Base-by-base conservation (phyloP, 2,329 filamentous ascomycete species). In the Orbilia brochopaga region DNA sequence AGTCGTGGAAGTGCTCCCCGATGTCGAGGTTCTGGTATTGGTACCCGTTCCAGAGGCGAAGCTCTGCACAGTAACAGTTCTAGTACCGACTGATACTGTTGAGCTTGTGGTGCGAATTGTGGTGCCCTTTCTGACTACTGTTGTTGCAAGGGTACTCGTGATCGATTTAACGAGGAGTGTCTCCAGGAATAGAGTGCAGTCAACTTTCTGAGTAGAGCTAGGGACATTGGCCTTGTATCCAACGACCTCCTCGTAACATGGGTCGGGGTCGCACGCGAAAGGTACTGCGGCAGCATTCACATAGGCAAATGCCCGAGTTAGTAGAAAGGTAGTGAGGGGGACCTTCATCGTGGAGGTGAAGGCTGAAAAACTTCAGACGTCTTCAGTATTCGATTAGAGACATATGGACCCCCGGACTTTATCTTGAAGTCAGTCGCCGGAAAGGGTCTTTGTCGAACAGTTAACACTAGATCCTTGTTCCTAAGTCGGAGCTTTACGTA, bases 261-360 rank as follows among this genome's bases (percentile, higher is more conserved):
- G 50, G 50, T 70, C 59, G 35, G 21, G 44, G 32, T 53, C 21
- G 46, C 65, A 62, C 32, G 15, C 37, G 17, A 52, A 30, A 30
- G 30, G 17, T 56, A 57, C 13, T 42, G 35, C 23, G 8, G 13
- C 19, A n/a, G 53, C 59, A 27, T 54, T 64, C 35, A 55, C 66
- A 17, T 23, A 52, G 19, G 66, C 50, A 32, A 64, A 17, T 7
- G 50, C 59, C 59, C 64, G 58, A 17, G 53, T 40, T 11, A 70
- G 44, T 23, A 58, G 44, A 48, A 51, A 24, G 30, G 63, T 19
- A 48, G 46, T 60, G 37, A 70, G 27, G 11, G 44, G 32, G 19
- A 56, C 48, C 58, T 70, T 70, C 66, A 70, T 70, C 11, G 52
- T 62, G 19, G 52, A 32, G 21, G 37, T 24, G 46, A 23, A 37